phyloP scores from a whole-genome alignment of 257 asterid genomes.

The Salvia splendens region DNA sequence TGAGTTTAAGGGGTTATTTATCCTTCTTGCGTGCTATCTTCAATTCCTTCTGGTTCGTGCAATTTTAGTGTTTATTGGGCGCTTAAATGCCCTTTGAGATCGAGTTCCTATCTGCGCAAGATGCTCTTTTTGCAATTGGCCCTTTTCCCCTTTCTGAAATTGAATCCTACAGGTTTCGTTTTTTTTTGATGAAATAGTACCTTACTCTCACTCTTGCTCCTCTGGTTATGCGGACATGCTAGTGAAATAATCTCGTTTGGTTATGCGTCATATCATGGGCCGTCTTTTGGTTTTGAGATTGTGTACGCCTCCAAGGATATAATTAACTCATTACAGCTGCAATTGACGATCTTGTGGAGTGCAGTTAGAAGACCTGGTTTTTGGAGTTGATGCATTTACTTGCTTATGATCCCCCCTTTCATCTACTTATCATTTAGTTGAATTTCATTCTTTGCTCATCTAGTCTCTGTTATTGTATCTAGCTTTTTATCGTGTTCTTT shows the following conservation, averaged over 20 bases:
- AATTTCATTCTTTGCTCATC: background rate
- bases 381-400: constrained; percentile 15
- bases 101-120: constrained; percentile 6
- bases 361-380: background rate
- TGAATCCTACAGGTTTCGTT: background rate
- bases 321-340: background rate
- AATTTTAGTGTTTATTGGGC: constrained; percentile 11
- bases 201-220: background rate
- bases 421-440: constrained; percentile 6
- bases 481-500: constrained; percentile 11
- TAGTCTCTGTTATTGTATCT: background rate
- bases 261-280: background rate
- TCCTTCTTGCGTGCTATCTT: background rate
- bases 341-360: background rate
- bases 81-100: constrained; percentile 9
- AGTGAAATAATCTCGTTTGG: background rate
- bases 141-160: background rate
- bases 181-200: too few relatives aligned
- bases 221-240: background rate
- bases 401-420: background rate
- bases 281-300: background rate
- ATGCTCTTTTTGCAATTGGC: background rate
- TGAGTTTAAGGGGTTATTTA: constrained; percentile 22
- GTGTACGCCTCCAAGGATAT: background rate
- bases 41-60: background rate